Conservation (phyloP, 257 asterid genomes). For the Voacanga thouarsii region DNA sequence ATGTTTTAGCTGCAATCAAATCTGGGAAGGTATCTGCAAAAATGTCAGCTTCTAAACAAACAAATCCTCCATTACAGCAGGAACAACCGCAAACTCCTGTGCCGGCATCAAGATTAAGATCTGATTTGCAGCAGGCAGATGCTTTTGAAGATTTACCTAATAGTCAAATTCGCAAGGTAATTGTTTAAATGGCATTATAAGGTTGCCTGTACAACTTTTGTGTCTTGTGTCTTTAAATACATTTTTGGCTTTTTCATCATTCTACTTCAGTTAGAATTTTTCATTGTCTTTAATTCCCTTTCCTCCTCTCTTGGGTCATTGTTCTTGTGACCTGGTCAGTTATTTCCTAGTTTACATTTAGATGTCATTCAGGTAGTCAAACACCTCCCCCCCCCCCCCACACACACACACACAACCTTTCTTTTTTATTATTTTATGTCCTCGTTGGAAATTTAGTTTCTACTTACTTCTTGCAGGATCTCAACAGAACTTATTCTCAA, state of each 20-base stretch:
- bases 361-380: not conserved
- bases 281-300: not conserved
- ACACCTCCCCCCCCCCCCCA: too few species aligned
- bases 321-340: not conserved
- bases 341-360: not conserved
- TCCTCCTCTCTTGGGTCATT: not conserved
- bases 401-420: too few species aligned
- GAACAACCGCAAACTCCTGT: constrained; percentile 42
- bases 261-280: not conserved
- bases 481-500: constrained; percentile 1
- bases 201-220: not conserved
- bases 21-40: constrained; percentile 68
- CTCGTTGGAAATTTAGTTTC: not conserved
- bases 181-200: constrained; percentile 9
- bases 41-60: constrained; percentile 42
- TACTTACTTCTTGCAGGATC: not conserved
- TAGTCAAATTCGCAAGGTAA: constrained; percentile 97
- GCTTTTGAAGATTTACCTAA: constrained; percentile 79
- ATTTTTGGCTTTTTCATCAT: not conserved
- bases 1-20: constrained; percentile 84
- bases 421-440: not conserved
- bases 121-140: constrained; percentile 45
- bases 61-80: constrained; percentile 39
- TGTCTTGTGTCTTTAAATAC: not conserved
- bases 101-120: constrained; percentile 37